Percentiles rank a stretch among this genome's conserved stretches.
These are phyloP conservation scores for Cladosporium sp. DNA, from an alignment of 2,329 filamentous ascomycete species.

Conservation along the genomic window DNA sequence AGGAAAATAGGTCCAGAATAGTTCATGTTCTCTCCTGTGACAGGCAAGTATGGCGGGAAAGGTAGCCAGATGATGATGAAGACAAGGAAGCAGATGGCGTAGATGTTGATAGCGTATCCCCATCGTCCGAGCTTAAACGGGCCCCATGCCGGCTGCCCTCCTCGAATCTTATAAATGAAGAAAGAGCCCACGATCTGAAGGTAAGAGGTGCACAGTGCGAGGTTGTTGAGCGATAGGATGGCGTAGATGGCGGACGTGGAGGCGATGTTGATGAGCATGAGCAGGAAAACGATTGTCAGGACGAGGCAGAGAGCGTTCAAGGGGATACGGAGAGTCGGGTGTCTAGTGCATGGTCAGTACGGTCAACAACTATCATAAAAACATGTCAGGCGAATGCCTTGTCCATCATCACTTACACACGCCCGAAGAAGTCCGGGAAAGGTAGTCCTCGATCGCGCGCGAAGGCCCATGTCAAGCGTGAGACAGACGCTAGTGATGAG, in stretches of 20 bases:
- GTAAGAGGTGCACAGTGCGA: constrained; percentile 38
- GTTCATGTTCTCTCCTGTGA: constrained; percentile 22
- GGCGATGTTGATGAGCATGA: constrained; percentile 32
- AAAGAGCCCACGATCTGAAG: constrained; percentile 36
- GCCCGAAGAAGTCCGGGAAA: constrained; percentile 14
- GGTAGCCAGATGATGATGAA: constrained; percentile 36
- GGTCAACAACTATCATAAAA: not conserved
- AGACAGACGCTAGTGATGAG: constrained; percentile 2
- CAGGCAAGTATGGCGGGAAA: constrained; percentile 20
- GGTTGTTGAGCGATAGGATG: constrained; percentile 35
- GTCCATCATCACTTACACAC: not conserved
- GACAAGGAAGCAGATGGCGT: constrained; percentile 40
- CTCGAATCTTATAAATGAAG: constrained; percentile 21
- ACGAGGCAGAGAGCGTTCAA: constrained; percentile 40
- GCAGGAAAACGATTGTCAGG: constrained; percentile 25
- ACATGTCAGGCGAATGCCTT: not conserved
- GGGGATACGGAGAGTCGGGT: constrained; percentile 32
- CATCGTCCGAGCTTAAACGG: constrained; percentile 20
- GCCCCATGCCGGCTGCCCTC: constrained; percentile 1
- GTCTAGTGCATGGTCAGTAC: not conserved
- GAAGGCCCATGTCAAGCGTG: constrained; percentile 13
- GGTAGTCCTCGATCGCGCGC: not conserved
- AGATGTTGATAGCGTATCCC: constrained; percentile 23
- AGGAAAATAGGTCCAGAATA: constrained; percentile 21
- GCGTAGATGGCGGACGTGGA: constrained; percentile 34